A percentile compares a stretch with the other conserved stretches of the same genome.
Evolutionary conservation across 2,329 filamentous ascomycete species (phyloP).

Genomic region (Fusarium domesticum): DNA sequence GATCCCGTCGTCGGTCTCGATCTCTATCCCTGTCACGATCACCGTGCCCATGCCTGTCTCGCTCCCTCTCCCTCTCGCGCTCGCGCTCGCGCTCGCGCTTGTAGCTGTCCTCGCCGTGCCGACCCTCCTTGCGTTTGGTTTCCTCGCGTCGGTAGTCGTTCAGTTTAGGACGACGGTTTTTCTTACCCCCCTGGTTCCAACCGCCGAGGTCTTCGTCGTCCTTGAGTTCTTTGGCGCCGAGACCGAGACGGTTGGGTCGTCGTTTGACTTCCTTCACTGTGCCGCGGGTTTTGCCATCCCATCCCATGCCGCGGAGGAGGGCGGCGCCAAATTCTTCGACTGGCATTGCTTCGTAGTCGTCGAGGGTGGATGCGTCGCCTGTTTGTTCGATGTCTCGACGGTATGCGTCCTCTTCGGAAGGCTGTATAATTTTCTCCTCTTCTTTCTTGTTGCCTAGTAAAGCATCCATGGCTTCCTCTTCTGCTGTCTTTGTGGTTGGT

Average conservation of each 20-base stretch:
- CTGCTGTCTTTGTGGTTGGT: conserved; percentile 28
- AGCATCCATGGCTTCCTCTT: conserved; percentile 62
- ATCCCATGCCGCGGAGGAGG: conserved; percentile 88
- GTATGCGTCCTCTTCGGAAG: conserved; percentile 67
- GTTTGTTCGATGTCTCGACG: conserved; percentile 66
- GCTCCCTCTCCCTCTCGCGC: conserved; percentile 39
- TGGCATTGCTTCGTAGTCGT: conserved; percentile 83
- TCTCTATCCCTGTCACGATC: conserved; percentile 26
- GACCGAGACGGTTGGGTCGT: conserved; percentile 77
- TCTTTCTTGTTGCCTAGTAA: conserved; percentile 56
- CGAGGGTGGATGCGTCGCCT: conserved; percentile 72
- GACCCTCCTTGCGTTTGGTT: conserved; percentile 43
- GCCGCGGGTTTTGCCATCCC: conserved; percentile 67
- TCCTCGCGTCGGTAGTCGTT: conserved; percentile 49
- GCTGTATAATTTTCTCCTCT: conserved; percentile 50
- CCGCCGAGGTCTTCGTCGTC: conserved; percentile 70
- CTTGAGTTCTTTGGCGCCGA: conserved; percentile 81
- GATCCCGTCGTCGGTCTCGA: conserved; percentile 15
- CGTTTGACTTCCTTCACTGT: conserved; percentile 62
- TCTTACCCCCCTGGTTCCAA: conserved; percentile 70
- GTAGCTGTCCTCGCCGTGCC: conserved; percentile 44
- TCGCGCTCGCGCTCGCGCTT: conserved; percentile 43
- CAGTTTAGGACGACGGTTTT: conserved; percentile 42
- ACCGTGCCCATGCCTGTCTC: conserved; percentile 38
- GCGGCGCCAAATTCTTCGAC: conserved; percentile 94